These are phyloP conservation scores for Kalanchoe fedtschenkoi DNA, from an alignment of 164 flowering plant genomes.

Conservation along the genomic window DNA sequence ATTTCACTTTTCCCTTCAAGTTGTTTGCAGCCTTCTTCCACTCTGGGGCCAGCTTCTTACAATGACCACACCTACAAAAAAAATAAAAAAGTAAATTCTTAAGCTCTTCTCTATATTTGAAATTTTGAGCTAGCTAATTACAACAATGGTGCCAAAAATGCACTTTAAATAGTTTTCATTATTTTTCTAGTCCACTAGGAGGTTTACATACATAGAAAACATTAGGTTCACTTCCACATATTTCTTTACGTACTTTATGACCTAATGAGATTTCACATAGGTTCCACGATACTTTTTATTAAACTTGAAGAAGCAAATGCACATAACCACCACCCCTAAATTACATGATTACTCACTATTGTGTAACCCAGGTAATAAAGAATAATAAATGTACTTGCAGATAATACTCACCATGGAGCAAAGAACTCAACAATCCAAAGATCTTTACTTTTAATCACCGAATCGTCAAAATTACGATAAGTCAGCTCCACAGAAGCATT, in stretches of 20 bases:
- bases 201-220: too few relatives aligned
- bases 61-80: slow-evolving; percentile 88
- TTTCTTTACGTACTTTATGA: background rate
- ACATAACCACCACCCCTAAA: too few relatives aligned
- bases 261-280: too few relatives aligned
- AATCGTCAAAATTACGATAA: slow-evolving; percentile 76
- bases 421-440: slow-evolving; percentile 97
- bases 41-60: slow-evolving; percentile 94
- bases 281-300: too few relatives aligned
- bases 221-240: too few relatives aligned
- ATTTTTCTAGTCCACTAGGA: too few relatives aligned
- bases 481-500: slow-evolving; percentile 71
- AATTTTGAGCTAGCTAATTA: background rate
- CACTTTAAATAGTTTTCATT: background rate
- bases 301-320: too few relatives aligned
- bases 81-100: background rate
- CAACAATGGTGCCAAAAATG: background rate
- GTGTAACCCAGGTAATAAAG: background rate
- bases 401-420: slow-evolving; percentile 80
- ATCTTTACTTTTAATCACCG: slow-evolving; percentile 81
- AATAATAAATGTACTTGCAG: background rate
- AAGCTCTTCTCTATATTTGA: background rate
- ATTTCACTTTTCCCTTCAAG: slow-evolving; percentile 86
- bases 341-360: background rate
- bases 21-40: slow-evolving; percentile 96